These are phyloP conservation scores for Rosa rugosa DNA, from an alignment of 306 rosid species.

Conservation along the genomic window DNA sequence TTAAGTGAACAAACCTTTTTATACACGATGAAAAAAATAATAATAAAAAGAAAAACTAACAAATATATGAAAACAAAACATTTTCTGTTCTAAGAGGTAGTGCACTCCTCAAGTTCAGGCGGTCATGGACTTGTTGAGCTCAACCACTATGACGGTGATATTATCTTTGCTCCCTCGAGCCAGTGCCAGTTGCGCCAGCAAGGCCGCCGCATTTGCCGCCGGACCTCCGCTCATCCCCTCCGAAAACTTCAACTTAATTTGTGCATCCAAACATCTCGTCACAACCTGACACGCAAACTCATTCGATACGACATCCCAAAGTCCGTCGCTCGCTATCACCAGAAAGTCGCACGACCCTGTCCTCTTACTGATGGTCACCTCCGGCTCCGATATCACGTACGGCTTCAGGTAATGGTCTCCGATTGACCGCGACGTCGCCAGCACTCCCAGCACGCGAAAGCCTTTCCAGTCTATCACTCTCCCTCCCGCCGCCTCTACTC, in stretches of 20 bases:
- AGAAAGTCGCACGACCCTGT: conserved; percentile 48
- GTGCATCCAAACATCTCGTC: conserved; percentile 28
- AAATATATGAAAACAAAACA: not conserved
- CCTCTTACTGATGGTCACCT: conserved; percentile 39
- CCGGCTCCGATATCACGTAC: conserved; percentile 53
- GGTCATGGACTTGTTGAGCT: conserved; percentile 2
- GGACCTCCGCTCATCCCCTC: conserved; percentile 11
- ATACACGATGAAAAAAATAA: too few relatives aligned
- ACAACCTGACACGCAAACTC: conserved; percentile 53
- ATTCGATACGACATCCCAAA: conserved; percentile 66
- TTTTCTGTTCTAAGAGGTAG: too few relatives aligned
- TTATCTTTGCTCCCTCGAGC: conserved; percentile 70
- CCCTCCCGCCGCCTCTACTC: conserved; percentile 70
- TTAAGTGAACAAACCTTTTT: too few relatives aligned
- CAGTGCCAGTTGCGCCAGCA: conserved; percentile 62
- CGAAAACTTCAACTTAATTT: conserved; percentile 22
- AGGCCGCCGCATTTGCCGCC: conserved; percentile 19
- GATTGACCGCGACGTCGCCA: conserved; percentile 63
- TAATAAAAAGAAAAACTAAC: not conserved
- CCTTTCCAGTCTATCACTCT: conserved; percentile 54
- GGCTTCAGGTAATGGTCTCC: conserved; percentile 70
- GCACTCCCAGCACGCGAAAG: conserved; percentile 54
- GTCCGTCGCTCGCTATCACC: conserved; percentile 63
- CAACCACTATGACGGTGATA: conserved; percentile 47
- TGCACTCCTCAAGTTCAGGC: not conserved